Evolutionary conservation across 768 basidiomycete species (phyloP), one percentile per base, ranked within the genome.

Genomic region (Hericium rajendrae): DNA sequence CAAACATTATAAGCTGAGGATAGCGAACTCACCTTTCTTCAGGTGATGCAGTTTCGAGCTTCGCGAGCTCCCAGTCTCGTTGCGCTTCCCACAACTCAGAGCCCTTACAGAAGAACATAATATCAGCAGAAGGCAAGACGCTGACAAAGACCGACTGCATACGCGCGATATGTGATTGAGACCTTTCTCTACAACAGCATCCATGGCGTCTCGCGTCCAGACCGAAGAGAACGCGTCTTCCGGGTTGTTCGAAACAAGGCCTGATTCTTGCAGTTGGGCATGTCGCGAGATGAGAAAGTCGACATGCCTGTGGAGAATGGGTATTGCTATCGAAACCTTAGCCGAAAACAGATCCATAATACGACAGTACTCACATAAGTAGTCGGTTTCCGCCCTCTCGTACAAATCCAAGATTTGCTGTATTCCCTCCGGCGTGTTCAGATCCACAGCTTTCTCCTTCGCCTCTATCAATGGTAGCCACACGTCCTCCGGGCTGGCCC

Each of bases 51-150:
- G 67, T 69, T 57, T 84, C 83, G 16, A 94, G 71, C 51, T 75
- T 70, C 55, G 84, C 80, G 48, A 87, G 66, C 65, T 88, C 86
- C 86, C 90, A 94, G 57, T 90, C 84, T 28, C 80, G 76, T 65
- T 83, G 81, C 24, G 74, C 57, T 58, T 88, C 82, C 88, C 88
- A 94, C 11, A 94, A 68, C 55, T 76, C 58, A 58, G 82, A 78
- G 62, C 88, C 84, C 91, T 93, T 65, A 40, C 16, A 53, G 50
- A 53, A 56, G 51, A 37, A 18, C 4, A 18, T 53, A 59, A 55
- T 53, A 26, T 22, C 13, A 43, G 37, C 38, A 38, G 1, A 20
- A 13, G 20, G 10, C 16, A n/a, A 48, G 40, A 32, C 28, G 43
- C 8, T 16, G 2, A 46, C 6, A 6, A 46, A 13, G 3, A 22